Evolutionary conservation across 345 rosid genomes (phyloP).

Genomic region (Eutrema japonicum): DNA sequence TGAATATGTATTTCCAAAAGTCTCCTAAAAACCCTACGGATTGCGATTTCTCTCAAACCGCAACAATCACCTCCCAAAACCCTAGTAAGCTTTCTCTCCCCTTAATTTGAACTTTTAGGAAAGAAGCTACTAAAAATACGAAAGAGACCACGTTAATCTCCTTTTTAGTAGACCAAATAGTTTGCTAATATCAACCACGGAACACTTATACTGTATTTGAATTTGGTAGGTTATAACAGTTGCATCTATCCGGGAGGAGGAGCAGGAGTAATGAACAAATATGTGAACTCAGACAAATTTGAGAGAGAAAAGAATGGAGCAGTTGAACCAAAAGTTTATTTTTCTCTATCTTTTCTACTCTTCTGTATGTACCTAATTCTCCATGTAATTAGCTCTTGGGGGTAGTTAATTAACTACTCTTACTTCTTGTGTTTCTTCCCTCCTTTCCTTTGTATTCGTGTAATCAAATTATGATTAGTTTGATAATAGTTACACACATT

Average conservation of each 20-base stretch:
- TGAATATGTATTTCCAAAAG: conserved; percentile 80
- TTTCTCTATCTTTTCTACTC: conserved; percentile 33
- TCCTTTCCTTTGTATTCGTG: conserved; percentile 3
- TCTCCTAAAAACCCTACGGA: conserved; percentile 50
- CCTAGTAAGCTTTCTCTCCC: conserved; percentile 61
- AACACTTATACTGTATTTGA: background rate
- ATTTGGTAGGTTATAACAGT: conserved; percentile 56
- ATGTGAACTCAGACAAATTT: conserved; percentile 40
- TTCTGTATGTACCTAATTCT: conserved; percentile 21
- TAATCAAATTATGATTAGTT: conserved; percentile 21
- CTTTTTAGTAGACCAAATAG: background rate
- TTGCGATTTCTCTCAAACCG: conserved; percentile 84
- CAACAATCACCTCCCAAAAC: conserved; percentile 63
- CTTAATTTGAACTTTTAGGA: background rate
- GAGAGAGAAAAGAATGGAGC: conserved; percentile 37
- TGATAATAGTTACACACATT: conserved; percentile 3
- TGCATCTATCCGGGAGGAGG: conserved; percentile 66
- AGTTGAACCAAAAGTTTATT: conserved; percentile 6
- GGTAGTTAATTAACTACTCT: conserved; percentile 29
- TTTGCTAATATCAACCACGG: background rate
- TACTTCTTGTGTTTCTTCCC: background rate
- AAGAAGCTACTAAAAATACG: background rate
- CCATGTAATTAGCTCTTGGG: conserved; percentile 24
- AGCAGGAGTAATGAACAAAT: conserved; percentile 41
- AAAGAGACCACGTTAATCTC: background rate